Evolutionary conservation across 2,329 filamentous ascomycete genomes (phyloP), one percentile per base, ranked within the genome.

Genomic region (Phyllosticta capitalensis): DNA sequence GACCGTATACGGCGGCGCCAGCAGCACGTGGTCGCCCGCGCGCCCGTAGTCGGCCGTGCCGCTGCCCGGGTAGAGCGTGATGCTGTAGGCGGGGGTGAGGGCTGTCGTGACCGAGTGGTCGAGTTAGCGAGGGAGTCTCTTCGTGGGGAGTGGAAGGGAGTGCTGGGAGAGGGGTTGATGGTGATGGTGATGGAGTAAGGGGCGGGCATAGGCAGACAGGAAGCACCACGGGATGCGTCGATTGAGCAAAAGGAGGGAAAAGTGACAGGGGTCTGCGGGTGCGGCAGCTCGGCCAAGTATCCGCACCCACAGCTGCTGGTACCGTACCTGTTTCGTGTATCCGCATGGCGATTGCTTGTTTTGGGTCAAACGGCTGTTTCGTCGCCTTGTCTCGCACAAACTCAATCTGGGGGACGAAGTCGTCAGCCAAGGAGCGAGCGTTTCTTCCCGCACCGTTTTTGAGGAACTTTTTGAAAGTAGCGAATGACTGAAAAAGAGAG

Each of bases 1-100:
- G 21, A 86, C 77, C 52, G 82, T 89, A 71, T 84, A 90, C 0
- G 88, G 79, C 5, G 88, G 88, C 1, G 86, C 81, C 10, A 92
- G 66, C 24, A 91, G 77, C 38, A 90, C 75, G 69, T 89, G 86
- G 66, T 92, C 88, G 9, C 88, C 87, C 1, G 68, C 68, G n/a
- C 69, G 67, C 1, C 80, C 76, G 52, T 88, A 84, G 0, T 76
- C 81, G 0, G 76, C 81, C 0, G 83, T 83, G 1, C 86, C 86
- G 0, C 74, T 73, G 0, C 85, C 85, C 1, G 83, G 83, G 67
- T 89, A 90, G 2, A 89, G 66, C 3, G 79, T 79, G 63, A 88
- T 81, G 58, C 75, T 77, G 65, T 80, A 77, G 4, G 72, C 70
- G 14, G 68, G 63, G 54, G 69, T 67, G 62, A 78, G 68, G 22